Percentiles rank a stretch among this genome's conserved stretches.
Evolutionary conservation across 495 filamentous ascomycete species (phyloP).

Genomic region (Clohesyomyces aquaticus): DNA sequence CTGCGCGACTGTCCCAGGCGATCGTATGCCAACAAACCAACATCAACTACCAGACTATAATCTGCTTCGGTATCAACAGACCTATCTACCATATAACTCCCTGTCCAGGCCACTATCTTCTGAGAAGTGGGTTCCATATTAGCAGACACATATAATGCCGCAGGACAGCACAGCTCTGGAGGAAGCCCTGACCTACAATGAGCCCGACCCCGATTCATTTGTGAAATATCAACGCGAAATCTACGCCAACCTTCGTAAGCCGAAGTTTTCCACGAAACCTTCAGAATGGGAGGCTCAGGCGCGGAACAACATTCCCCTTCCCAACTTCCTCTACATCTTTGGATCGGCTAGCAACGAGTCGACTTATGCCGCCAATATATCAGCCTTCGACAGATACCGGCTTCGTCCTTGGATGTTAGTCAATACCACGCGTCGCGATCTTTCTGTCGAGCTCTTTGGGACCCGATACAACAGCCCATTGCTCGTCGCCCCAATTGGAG

Average conservation of each 20-base stretch:
- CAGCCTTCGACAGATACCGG: constrained; percentile 39
- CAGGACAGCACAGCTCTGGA: not conserved
- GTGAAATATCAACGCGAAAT: constrained; percentile 32
- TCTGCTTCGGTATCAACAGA: too few relatives aligned
- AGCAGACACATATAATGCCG: constrained; percentile 5
- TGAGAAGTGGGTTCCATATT: not conserved
- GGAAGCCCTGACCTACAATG: not conserved
- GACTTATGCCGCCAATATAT: constrained; percentile 29
- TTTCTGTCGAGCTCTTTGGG: constrained; percentile 41
- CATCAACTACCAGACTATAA: not conserved
- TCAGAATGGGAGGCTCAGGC: constrained; percentile 39
- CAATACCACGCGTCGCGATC: constrained; percentile 48
- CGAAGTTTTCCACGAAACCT: constrained; percentile 35
- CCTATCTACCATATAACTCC: too few relatives aligned
- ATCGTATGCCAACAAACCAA: not conserved
- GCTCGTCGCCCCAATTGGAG: constrained; percentile 43
- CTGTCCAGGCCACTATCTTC: too few relatives aligned
- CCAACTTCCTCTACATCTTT: constrained; percentile 36
- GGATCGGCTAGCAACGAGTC: constrained; percentile 33
- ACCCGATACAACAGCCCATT: constrained; percentile 39
- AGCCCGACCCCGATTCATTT: constrained; percentile 30
- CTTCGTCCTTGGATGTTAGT: constrained; percentile 45
- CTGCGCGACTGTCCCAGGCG: not conserved
- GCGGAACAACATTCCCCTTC: constrained; percentile 14
- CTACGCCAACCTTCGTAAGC: constrained; percentile 34